Evolutionary conservation across 306 rosid genomes (phyloP), one percentile per base, ranked within the genome.

Genomic region (Lagenaria siceraria): DNA sequence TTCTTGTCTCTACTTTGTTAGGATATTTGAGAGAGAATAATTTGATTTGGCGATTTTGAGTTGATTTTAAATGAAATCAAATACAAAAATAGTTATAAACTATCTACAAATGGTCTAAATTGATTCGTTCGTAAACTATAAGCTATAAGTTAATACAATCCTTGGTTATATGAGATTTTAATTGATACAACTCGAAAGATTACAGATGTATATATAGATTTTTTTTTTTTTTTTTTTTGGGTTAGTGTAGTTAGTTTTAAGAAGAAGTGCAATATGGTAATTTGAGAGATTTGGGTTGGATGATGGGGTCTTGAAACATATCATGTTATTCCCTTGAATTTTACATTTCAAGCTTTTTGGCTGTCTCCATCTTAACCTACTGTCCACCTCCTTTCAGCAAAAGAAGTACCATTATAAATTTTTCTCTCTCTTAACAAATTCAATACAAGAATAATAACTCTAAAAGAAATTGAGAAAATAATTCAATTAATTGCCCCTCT

Each of bases 241-340:
- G 19, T 4, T 15, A 27, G 48, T 24, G 3, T 1, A 71, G 0
- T 46, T n/a, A 15, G 54, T 2, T n/a, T 38, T 40, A 4, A 19
- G 19, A 42, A 49, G 4, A 74, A 53, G 77, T 74, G 60, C 62
- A 74, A 74, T 49, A 51, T 70, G 75, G 62, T 74, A 27, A 74
- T 74, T 49, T 14, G 12, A 48, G 29, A 40, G 38, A 76, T 12
- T 70, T 22, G 53, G 54, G 3, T 58, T 4, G 56, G 53, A 40
- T 0, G 24, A 22, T 42, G 77, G 82, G 78, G 85, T 79, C 53
- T 78, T 78, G 87, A 84, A 79, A 74, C 87, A 84, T 84, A 90
- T 84, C 89, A 90, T 90, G 91, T 82, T 83, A 75, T 86, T 85
- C 82, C 76, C 84, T 80, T 79, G 79, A 65, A 54, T 83, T 86